phyloP scores from a whole-genome alignment of 148 eudicot species.

The Cornus suecica region DNA sequence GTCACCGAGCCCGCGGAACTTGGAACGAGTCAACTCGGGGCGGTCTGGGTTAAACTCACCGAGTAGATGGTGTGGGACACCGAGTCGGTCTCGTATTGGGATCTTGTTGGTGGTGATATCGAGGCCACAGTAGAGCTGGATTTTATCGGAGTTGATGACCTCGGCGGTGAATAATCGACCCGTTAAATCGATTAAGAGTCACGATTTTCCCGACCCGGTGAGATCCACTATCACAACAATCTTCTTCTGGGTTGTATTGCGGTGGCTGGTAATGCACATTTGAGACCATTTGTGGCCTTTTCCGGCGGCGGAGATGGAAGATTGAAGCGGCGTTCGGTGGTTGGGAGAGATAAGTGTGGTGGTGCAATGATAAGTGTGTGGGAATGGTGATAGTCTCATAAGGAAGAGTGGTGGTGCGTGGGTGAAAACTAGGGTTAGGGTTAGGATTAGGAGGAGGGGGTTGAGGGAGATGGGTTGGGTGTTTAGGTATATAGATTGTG shows the following conservation, averaged over 20 bases:
- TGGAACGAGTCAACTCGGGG: slow-evolving; percentile 37
- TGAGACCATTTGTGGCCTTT: slow-evolving; percentile 12
- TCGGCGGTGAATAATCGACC: slow-evolving; percentile 37
- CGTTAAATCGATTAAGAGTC: slow-evolving; percentile 47
- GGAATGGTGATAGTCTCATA: neutral
- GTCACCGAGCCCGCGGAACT: slow-evolving; percentile 41
- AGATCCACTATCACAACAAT: slow-evolving; percentile 47
- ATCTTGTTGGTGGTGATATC: slow-evolving; percentile 56
- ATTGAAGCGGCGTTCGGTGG: neutral
- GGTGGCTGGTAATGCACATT: neutral
- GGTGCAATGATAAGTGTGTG: neutral
- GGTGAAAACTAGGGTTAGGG: too few species aligned
- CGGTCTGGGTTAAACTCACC: slow-evolving; percentile 27
- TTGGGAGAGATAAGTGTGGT: neutral
- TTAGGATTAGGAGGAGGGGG: too few species aligned
- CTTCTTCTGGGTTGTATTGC: slow-evolving; percentile 17
- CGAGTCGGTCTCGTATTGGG: slow-evolving; percentile 30
- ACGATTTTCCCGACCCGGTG: slow-evolving; percentile 62
- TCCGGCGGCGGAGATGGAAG: neutral
- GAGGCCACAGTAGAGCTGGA: slow-evolving; percentile 47
- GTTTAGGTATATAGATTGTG: too few species aligned
- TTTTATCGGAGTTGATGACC: slow-evolving; percentile 59
- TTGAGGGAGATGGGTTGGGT: too few species aligned
- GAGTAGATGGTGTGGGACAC: slow-evolving; percentile 49
- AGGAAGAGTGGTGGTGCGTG: neutral